Evolutionary conservation across 2,329 filamentous ascomycete species (phyloP), one percentile per base, ranked within the genome.

Genomic region (Sclerotinia subarctica): DNA sequence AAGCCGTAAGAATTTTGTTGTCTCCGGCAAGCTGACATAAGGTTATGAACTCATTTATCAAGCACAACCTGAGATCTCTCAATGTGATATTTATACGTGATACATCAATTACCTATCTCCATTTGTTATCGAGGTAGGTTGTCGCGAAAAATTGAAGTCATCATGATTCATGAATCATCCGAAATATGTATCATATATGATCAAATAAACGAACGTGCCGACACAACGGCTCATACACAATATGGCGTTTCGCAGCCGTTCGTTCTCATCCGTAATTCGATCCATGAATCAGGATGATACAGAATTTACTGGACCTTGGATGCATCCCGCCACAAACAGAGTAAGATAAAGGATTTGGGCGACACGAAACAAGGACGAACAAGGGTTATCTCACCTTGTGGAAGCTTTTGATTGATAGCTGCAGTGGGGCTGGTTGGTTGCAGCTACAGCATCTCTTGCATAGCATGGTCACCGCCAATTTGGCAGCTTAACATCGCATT

Each of bases 401-500:
- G 59, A 38, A 51, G 46, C 46, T 51, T 26, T 38, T 29, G 19
- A 29, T 62, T 62, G 29, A 51, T 49, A 51, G 59, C 46, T 62
- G 35, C 24, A 42, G 59, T 51, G 59, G 59, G 46, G 21, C 8
- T 6, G 10, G 2, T 62, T 38, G 46, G 15, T 5, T 44, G 29
- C 59, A 62, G 47, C 46, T 26, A 62, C 46, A 38, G 46, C 46
- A 29, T 62, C 21, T 49, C 58, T 51, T 51, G 29, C 58, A 49
- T 62, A 29, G 3, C 46, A 62, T 62, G 29, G 29, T 24, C 46
- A 51, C 46, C 46, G 59, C 46, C 46, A 51, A 62, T 62, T 26
- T 35, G 46, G 21, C 7, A 51, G 21, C 6, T 15, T 17, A 51
- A 13, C 21, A 26, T 38, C n/a, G 59, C 46, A 13, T 49, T 62